Percentiles rank a stretch among this genome's conserved stretches.
Conservation (phyloP, 208 protist genomes). For the Leishmania gerbilli region DNA sequence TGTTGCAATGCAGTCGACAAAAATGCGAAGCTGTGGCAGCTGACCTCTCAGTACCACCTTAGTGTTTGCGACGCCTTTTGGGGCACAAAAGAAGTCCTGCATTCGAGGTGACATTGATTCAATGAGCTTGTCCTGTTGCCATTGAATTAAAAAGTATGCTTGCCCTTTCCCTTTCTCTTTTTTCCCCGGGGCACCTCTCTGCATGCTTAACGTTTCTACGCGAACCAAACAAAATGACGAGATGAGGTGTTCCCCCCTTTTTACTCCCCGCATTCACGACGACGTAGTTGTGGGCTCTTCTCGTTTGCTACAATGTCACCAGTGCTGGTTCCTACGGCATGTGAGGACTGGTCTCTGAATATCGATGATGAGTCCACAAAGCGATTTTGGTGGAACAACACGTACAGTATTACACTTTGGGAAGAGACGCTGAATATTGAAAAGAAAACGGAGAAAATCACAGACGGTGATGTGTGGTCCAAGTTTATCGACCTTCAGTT, state of each 20-base stretch:
- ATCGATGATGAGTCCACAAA: slow-evolving; percentile 38
- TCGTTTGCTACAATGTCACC: slow-evolving; percentile 19
- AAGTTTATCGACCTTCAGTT: slow-evolving; percentile 72
- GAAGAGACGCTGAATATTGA: slow-evolving; percentile 44
- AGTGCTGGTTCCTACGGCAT: slow-evolving; percentile 51
- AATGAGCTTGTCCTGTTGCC: neutral
- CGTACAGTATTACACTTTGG: slow-evolving; percentile 76
- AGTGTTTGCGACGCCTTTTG: neutral
- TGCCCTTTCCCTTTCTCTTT: neutral
- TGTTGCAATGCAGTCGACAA: neutral
- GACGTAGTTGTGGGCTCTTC: slow-evolving; percentile 6
- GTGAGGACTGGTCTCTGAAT: slow-evolving; percentile 77
- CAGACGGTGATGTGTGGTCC: slow-evolving; percentile 63
- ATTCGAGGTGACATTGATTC: neutral
- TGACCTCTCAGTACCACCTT: neutral
- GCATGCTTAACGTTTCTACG: neutral
- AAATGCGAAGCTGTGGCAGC: neutral
- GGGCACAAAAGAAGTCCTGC: neutral
- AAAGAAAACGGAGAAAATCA: slow-evolving; percentile 31
- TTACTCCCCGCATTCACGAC: neutral
- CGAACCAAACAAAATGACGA: neutral
- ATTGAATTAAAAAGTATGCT: neutral
- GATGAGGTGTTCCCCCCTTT: neutral
- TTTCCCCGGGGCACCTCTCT: neutral
- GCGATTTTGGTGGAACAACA: slow-evolving; percentile 82